Evolutionary conservation across 106 monocot genomes (phyloP).

Genomic region (Cymbidium sinense): DNA sequence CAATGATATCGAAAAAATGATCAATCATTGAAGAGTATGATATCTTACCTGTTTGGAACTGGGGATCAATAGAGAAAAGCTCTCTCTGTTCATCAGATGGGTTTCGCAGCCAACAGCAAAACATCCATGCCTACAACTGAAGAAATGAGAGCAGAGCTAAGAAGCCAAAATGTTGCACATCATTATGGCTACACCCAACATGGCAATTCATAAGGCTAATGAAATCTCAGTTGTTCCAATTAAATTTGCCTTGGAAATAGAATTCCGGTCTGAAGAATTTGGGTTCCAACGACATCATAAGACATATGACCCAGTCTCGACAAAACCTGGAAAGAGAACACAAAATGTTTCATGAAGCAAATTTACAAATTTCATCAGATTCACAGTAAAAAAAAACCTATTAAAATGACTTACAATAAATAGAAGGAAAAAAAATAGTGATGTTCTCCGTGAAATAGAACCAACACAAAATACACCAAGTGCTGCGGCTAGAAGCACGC

Average conservation of each 20-base stretch:
- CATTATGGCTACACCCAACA: slow-evolving; percentile 91
- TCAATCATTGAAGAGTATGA: neutral
- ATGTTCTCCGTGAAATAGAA: slow-evolving; percentile 41
- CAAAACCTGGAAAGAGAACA: slow-evolving; percentile 39
- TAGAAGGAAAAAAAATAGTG: slow-evolving; percentile 57
- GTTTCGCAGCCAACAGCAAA: slow-evolving; percentile 78
- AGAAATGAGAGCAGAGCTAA: slow-evolving; percentile 67
- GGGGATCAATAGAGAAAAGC: slow-evolving; percentile 54
- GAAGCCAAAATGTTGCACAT: slow-evolving; percentile 76
- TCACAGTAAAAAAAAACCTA: neutral
- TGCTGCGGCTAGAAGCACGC: slow-evolving; percentile 50
- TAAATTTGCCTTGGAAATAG: slow-evolving; percentile 75
- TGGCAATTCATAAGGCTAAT: slow-evolving; percentile 88
- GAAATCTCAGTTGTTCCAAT: slow-evolving; percentile 83
- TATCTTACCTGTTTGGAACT: slow-evolving; percentile 22
- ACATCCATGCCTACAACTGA: slow-evolving; percentile 71
- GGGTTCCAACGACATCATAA: slow-evolving; percentile 94
- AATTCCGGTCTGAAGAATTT: slow-evolving; percentile 94
- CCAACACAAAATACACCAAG: slow-evolving; percentile 54
- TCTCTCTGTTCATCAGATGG: slow-evolving; percentile 73
- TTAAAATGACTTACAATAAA: slow-evolving; percentile 55
- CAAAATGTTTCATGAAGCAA: neutral
- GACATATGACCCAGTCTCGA: slow-evolving; percentile 94
- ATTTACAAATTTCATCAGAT: neutral
- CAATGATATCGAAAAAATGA: neutral